These are phyloP conservation scores for Neurospora crassa DNA, from an alignment of 2,329 filamentous ascomycete species.

Conservation along the genomic window DNA sequence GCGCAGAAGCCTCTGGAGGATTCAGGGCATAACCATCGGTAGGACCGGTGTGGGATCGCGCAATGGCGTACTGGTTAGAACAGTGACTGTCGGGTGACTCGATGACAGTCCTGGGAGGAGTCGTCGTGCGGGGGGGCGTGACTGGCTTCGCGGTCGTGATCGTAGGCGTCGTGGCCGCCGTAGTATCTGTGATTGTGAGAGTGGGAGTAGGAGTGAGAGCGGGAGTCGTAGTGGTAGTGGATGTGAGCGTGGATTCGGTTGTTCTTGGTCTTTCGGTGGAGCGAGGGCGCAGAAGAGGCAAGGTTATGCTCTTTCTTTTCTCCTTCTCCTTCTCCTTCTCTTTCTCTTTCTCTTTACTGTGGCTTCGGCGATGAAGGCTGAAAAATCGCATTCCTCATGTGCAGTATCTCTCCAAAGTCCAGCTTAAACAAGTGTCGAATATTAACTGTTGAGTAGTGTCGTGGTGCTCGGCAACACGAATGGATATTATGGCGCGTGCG, in stretches of 20 bases:
- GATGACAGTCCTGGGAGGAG: background rate
- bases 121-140: background rate
- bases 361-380: background rate
- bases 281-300: background rate
- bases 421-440: background rate
- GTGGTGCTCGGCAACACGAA: background rate
- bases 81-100: background rate
- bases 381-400: background rate
- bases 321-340: background rate
- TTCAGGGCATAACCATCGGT: constrained; percentile 12
- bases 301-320: background rate
- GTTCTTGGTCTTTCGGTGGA: background rate
- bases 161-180: background rate
- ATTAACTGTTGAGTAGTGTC: background rate
- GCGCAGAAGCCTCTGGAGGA: background rate
- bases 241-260: background rate
- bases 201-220: background rate
- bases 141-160: background rate
- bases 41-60: background rate
- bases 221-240: background rate
- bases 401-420: background rate
- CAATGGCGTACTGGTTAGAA: background rate
- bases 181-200: background rate
- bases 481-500: background rate
- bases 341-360: background rate